Conservation (phyloP, 2,329 filamentous ascomycete genomes). For the Aspergillus pseudonomiae region DNA sequence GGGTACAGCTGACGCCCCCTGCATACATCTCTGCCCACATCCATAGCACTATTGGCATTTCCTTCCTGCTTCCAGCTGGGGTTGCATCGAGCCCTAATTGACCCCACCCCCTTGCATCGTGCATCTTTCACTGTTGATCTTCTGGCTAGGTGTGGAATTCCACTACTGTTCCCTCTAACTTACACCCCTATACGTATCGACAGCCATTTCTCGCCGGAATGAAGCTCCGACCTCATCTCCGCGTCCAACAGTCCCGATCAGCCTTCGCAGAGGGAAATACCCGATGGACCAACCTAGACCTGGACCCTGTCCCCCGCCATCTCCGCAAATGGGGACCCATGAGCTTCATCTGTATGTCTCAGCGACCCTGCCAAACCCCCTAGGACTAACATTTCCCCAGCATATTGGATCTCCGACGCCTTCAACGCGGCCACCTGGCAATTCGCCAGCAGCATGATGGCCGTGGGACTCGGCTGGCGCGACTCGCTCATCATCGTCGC, state of each 20-base stretch:
- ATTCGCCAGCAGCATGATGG: slow-evolving; percentile 53
- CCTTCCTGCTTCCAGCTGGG: neutral
- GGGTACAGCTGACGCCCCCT: neutral
- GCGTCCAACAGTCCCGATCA: slow-evolving; percentile 50
- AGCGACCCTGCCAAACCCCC: neutral
- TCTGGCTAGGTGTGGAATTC: neutral
- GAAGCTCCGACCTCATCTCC: slow-evolving; percentile 31
- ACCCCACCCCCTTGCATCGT: neutral
- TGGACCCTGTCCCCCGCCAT: slow-evolving; percentile 52
- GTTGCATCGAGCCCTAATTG: neutral
- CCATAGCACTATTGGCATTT: neutral
- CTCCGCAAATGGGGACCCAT: slow-evolving; percentile 51
- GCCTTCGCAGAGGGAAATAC: slow-evolving; percentile 50
- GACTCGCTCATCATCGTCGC: slow-evolving; percentile 55
- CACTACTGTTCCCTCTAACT: neutral
- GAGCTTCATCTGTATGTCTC: slow-evolving; percentile 42
- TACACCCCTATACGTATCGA: too few species aligned
- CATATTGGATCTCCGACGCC: slow-evolving; percentile 57
- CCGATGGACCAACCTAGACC: slow-evolving; percentile 53
- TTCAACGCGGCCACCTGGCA: slow-evolving; percentile 61
- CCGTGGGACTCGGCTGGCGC: slow-evolving; percentile 57
- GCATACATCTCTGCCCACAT: neutral
- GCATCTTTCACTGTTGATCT: neutral
- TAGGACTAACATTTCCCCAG: slow-evolving; percentile 21
- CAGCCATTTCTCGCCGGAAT: neutral